A percentile compares a stretch with the other conserved stretches of the same genome.
Conservation (phyloP, 768 basidiomycete genomes). For the Lanmaoa pseudosensibilis region DNA sequence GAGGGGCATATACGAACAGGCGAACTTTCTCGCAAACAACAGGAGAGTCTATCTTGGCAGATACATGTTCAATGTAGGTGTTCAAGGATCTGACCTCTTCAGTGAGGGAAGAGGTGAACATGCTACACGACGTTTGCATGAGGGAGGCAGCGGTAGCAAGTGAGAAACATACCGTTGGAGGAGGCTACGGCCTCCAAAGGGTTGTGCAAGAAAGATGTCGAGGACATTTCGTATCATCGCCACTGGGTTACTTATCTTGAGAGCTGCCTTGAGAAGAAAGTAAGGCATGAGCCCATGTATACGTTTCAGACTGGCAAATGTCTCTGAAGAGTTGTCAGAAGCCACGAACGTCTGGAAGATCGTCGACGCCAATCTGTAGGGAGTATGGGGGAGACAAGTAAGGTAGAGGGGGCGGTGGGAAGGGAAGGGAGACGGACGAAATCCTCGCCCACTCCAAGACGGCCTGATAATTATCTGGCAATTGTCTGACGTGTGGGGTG, state of each 20-base stretch:
- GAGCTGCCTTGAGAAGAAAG: slow-evolving; percentile 88
- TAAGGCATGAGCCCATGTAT: slow-evolving; percentile 98
- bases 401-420: slow-evolving; percentile 1
- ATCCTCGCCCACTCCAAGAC: slow-evolving; percentile 97
- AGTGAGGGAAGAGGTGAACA: slow-evolving; percentile 91
- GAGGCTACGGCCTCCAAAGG: slow-evolving; percentile 91
- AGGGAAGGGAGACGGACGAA: slow-evolving; percentile 61
- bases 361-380: slow-evolving; percentile 83
- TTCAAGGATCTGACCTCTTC: slow-evolving; percentile 86
- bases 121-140: slow-evolving; percentile 45
- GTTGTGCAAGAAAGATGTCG: slow-evolving; percentile 94
- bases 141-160: neutral
- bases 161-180: slow-evolving; percentile 67
- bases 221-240: slow-evolving; percentile 91
- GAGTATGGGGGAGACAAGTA: slow-evolving; percentile 4
- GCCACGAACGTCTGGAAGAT: slow-evolving; percentile 95
- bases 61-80: slow-evolving; percentile 85
- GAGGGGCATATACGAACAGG: slow-evolving; percentile 81
- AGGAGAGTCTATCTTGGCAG: slow-evolving; percentile 86
- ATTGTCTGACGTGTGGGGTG: slow-evolving; percentile 69
- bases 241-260: slow-evolving; percentile 94
- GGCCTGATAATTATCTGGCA: slow-evolving; percentile 84
- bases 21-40: slow-evolving; percentile 86
- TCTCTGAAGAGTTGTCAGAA: slow-evolving; percentile 88
- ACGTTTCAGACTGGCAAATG: slow-evolving; percentile 83